Conservation (phyloP, 768 basidiomycete genomes). For the Pholiota microspora region DNA sequence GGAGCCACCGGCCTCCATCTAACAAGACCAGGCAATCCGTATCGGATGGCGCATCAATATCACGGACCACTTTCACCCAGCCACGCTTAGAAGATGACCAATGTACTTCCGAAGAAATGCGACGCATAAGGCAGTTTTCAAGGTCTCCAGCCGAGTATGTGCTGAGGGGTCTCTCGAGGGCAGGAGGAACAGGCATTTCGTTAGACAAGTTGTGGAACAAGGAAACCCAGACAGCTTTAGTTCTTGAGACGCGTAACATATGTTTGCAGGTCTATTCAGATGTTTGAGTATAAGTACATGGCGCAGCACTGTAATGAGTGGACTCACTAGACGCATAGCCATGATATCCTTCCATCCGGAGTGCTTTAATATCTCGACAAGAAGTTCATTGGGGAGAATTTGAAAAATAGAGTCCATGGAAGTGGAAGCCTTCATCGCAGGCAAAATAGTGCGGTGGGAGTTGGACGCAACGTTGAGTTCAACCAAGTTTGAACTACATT, state of each 20-base stretch:
- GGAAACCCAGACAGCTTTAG: background rate
- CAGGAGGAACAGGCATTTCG: background rate
- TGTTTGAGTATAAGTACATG: no score
- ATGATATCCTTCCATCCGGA: background rate
- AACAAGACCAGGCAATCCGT: background rate
- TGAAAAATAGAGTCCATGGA: background rate
- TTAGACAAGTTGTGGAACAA: background rate
- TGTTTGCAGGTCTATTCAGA: no score
- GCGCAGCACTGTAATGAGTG: no score
- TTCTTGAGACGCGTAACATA: no score
- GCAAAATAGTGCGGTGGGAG: no score
- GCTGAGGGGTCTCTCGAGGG: background rate
- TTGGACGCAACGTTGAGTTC: no score
- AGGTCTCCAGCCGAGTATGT: background rate
- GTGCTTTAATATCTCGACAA: background rate
- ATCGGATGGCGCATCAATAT: no score
- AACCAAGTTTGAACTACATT: no score
- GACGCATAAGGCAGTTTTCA: background rate
- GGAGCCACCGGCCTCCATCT: background rate
- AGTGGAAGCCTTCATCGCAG: no score
- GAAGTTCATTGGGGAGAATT: background rate
- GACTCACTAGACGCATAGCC: background rate
- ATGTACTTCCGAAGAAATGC: background rate
- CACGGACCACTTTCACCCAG: no score
- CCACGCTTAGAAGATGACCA: background rate